Evolutionary conservation across 495 filamentous ascomycete genomes (phyloP).

Genomic region (Lineolata rhizophorae): DNA sequence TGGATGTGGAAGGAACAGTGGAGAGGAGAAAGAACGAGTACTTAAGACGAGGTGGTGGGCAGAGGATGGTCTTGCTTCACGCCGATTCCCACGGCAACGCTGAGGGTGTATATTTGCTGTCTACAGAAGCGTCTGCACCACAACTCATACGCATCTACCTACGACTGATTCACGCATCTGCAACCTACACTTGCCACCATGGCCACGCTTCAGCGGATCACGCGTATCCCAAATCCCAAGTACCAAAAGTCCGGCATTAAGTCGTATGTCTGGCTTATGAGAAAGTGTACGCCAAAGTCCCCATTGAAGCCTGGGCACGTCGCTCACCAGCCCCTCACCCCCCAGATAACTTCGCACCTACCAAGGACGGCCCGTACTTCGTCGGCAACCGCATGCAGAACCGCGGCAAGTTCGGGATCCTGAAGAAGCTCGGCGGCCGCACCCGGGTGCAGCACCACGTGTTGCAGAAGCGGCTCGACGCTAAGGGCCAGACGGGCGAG

Average conservation of each 20-base stretch:
- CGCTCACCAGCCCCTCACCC: not conserved
- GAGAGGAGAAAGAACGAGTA: too few relatives aligned
- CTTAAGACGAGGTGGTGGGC: too few relatives aligned
- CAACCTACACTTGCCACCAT: too few relatives aligned
- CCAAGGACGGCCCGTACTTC: slow-evolving; percentile 44
- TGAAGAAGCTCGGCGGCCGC: slow-evolving; percentile 24
- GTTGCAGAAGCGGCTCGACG: slow-evolving; percentile 27
- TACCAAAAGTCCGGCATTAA: slow-evolving; percentile 46
- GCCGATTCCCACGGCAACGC: too few relatives aligned
- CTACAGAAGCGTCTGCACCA: too few relatives aligned
- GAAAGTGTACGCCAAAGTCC: slow-evolving; percentile 27
- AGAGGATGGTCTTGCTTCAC: too few relatives aligned
- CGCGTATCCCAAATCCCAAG: slow-evolving; percentile 28
- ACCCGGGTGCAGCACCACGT: slow-evolving; percentile 19
- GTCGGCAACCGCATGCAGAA: slow-evolving; percentile 23
- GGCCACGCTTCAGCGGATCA: too few relatives aligned
- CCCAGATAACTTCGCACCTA: slow-evolving; percentile 37
- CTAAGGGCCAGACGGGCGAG: slow-evolving; percentile 23
- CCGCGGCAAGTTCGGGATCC: slow-evolving; percentile 22
- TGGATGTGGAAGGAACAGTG: too few relatives aligned
- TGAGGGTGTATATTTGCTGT: too few relatives aligned
- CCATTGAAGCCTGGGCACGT: not conserved
- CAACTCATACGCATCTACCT: too few relatives aligned
- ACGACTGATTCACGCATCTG: too few relatives aligned
- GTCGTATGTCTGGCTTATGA: slow-evolving; percentile 47